phyloP scores from a whole-genome alignment of 169 alveolate genomes.

The Miamiensis avidus region DNA sequence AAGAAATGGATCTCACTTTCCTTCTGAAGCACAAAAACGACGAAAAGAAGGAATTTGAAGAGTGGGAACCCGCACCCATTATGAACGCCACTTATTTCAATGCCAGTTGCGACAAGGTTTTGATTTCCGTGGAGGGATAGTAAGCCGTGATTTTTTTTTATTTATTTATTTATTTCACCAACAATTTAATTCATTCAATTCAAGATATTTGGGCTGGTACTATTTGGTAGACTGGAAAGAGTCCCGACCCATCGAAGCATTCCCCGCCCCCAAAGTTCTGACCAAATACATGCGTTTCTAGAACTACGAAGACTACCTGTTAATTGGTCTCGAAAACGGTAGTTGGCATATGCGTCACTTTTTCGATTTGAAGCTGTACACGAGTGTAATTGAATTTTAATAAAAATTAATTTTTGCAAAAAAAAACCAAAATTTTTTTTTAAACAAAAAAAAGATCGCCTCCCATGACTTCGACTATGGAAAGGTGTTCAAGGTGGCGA shows the following conservation, averaged over 20 bases:
- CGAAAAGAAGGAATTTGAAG: constrained; percentile 66
- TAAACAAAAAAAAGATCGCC: not conserved
- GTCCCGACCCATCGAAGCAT: constrained; percentile 75
- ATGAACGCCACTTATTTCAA: constrained; percentile 56
- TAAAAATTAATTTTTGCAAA: too few species aligned
- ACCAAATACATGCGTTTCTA: constrained; percentile 52
- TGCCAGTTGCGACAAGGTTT: constrained; percentile 65
- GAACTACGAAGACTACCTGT: constrained; percentile 58
- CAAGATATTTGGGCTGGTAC: not conserved
- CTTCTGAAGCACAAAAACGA: constrained; percentile 51
- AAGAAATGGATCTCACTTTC: constrained; percentile 74
- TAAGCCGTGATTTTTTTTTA: constrained; percentile 12
- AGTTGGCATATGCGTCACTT: constrained; percentile 63
- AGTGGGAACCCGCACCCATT: constrained; percentile 83
- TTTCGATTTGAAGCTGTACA: constrained; percentile 50
- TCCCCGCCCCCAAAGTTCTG: constrained; percentile 60
- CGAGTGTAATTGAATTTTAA: constrained; percentile 34
- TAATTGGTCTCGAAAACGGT: constrained; percentile 74
- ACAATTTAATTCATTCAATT: too few species aligned
- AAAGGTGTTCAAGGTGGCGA: constrained; percentile 42
- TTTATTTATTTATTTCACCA: too few species aligned
- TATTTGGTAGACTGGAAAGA: constrained; percentile 60
- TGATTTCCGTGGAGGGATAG: constrained; percentile 72
- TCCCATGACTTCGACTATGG: constrained; percentile 74
- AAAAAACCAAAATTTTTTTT: too few species aligned